Base-by-base conservation (phyloP, 495 filamentous ascomycete species). In the Podospora australis region DNA sequence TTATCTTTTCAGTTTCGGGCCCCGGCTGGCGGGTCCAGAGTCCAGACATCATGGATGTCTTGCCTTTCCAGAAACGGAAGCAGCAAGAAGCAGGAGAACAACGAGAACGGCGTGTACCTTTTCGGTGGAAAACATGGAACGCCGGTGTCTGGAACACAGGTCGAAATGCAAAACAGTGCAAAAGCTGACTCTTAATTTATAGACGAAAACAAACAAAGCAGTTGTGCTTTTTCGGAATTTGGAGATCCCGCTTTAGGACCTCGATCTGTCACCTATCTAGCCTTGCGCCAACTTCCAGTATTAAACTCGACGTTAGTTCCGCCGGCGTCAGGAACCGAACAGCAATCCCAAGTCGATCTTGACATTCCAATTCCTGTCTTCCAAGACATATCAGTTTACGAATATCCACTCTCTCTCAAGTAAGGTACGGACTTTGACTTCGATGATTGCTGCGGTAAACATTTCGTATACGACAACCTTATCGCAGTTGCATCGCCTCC, bases 1-100 rank as follows among this genome's bases (percentile, higher is more conserved):
- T 43, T 43, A 43, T 43, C 40, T n/a, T n/a, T n/a, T n/a, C n/a
- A n/a, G n/a, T n/a, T n/a, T 21, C 20, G n/a, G 40, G 23, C 21
- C 3, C 22, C 22, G 20, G 38, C 38, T 21, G 17, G 17, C 4
- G 16, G 16, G 14, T 20, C 38, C 11, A 11, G 38, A 2, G 6
- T 40, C 17, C 13, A 20, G 38, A 40, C n/a, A n/a, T n/a, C n/a
- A 23, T 20, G 13, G 8, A 40, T 40, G 38, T 40, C 38, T 40
- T 40, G 38, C 11, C 39, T 41, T n/a, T 41, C 39, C 39, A 41
- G 39, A 41, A 41, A 20, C 39, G 39, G 39, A 39, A 13, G 11
- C 19, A 41, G 20, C 17, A 20, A 41, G 40, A 24, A 24, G 22
- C 22, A 5, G 28, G 13, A 11, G 22, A 43, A 43, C 20, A 43